Evolutionary conservation across 495 filamentous ascomycete genomes (phyloP), one percentile per base, ranked within the genome.

Genomic region (Aspergillus campestris): DNA sequence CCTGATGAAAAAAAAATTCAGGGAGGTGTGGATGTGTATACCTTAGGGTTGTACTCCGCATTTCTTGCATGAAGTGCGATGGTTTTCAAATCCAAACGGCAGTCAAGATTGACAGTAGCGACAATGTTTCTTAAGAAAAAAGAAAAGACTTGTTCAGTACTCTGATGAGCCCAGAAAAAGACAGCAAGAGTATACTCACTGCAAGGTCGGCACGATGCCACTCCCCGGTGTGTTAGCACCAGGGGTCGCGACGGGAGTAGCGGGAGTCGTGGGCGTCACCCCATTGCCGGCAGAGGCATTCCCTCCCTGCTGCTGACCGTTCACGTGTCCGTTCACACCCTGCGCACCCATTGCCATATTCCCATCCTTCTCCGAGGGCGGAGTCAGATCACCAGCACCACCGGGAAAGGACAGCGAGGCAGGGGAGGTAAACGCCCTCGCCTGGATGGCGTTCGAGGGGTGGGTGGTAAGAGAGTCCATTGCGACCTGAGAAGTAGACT

Each of bases 21-120:
- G 64, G 62, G 62, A 62, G 62, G 57, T 58, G 59, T 61, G 61
- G 56, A 48, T 62, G 55, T 30, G 57, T 68, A 73, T 89, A 92
- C 87, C 86, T 92, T 91, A 52, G 83, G 88, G 56, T 95, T 95
- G 81, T 95, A 96, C 72, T 97, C 94, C 50, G 94, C 92, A 69
- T 98, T 98, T 69, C 92, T 84, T 54, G 92, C 92, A 69, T 98
- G 92, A 56, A 98, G 77, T 48, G 92, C 92, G 63, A 98, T 98
- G 62, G 92, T 98, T 85, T 98, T 98, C 50, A 98, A 78, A 64
- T 98, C 92, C 72, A 98, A 74, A 50, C 92, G 88, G 67, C 92
- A 96, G 75, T 94, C 89, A 62, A 98, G 81, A 68, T 97, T 97
- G 78, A 98, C 92, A 53, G 92, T 98, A 47, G 92, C 90, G 71